These are phyloP conservation scores for Amylostereum areolatum DNA, from an alignment of 1,284 basidiomycete species.

Conservation along the genomic window DNA sequence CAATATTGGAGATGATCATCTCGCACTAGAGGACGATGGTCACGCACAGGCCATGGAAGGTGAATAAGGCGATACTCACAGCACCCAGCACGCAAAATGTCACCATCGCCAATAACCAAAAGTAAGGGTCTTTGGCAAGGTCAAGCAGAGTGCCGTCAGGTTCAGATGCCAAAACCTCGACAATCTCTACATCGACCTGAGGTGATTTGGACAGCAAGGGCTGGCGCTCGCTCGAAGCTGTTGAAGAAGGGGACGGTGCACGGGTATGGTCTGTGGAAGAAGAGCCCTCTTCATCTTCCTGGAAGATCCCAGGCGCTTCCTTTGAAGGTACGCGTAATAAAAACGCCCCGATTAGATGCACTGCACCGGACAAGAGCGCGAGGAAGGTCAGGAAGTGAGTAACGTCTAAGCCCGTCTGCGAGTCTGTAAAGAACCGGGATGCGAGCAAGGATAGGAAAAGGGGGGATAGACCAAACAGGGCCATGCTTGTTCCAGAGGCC, in stretches of 20 bases:
- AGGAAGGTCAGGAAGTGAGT: constrained; percentile 51
- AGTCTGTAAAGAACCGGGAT: constrained; percentile 49
- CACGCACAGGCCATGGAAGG: not conserved
- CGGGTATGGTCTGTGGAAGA: not conserved
- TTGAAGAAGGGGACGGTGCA: not conserved
- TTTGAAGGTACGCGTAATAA: constrained; percentile 28
- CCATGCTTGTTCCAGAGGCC: constrained; percentile 61
- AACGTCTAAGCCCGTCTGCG: constrained; percentile 46
- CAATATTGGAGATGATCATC: constrained; percentile 78
- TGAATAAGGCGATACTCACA: constrained; percentile 34
- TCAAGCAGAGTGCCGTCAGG: constrained; percentile 32
- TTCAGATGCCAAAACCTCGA: constrained; percentile 19
- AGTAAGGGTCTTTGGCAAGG: constrained; percentile 49
- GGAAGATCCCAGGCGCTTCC: not conserved
- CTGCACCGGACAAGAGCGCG: constrained; percentile 42
- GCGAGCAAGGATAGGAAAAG: constrained; percentile 65
- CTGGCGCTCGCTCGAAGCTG: constrained; percentile 35
- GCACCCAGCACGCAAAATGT: constrained; percentile 52
- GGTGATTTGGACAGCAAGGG: constrained; percentile 28
- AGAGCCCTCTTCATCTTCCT: not conserved
- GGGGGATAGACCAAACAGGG: constrained; percentile 72
- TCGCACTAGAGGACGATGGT: constrained; percentile 46
- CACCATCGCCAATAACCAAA: constrained; percentile 48
- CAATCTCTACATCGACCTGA: constrained; percentile 11
- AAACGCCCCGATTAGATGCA: constrained; percentile 50